Evolutionary conservation across 805 yeast species (phyloP).

Genomic region (Saccharomyces eubayanus): DNA sequence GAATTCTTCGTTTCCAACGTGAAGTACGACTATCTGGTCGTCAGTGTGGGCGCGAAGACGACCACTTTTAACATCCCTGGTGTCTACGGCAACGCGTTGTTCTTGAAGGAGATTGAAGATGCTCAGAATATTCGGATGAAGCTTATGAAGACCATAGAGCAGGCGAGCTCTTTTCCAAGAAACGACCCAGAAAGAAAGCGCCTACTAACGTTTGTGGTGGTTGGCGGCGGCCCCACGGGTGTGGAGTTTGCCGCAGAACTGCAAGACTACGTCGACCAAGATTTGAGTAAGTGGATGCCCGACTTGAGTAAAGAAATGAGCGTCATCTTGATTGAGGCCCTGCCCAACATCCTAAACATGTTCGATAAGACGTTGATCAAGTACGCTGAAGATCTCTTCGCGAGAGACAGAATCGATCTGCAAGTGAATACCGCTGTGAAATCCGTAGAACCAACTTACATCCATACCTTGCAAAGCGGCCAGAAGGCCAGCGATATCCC

Average conservation of each 20-base stretch:
- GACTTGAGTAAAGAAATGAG: slow-evolving; percentile 71
- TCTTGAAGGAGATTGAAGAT: slow-evolving; percentile 84
- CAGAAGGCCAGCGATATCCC: slow-evolving; percentile 72
- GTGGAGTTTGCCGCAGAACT: slow-evolving; percentile 95
- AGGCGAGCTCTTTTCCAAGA: slow-evolving; percentile 72
- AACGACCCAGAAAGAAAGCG: slow-evolving; percentile 72
- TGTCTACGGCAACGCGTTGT: slow-evolving; percentile 79
- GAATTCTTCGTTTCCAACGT: slow-evolving; percentile 42
- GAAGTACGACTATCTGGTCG: slow-evolving; percentile 73
- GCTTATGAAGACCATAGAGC: slow-evolving; percentile 81
- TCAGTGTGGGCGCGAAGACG: slow-evolving; percentile 93
- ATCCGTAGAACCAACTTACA: slow-evolving; percentile 63
- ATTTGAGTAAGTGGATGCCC: slow-evolving; percentile 83
- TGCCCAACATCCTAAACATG: slow-evolving; percentile 77
- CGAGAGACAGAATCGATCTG: slow-evolving; percentile 59
- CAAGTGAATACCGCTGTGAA: slow-evolving; percentile 82
- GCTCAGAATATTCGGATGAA: slow-evolving; percentile 75
- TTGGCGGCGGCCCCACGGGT: slow-evolving; percentile 99
- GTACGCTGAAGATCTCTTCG: slow-evolving; percentile 74
- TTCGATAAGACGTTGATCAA: slow-evolving; percentile 60
- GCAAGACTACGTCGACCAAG: slow-evolving; percentile 90
- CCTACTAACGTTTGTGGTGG: slow-evolving; percentile 79
- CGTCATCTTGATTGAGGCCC: slow-evolving; percentile 81
- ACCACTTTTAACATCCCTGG: slow-evolving; percentile 94
- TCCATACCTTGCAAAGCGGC: slow-evolving; percentile 59